Conservation (phyloP, 129 eudicot species). For the Mikania micrantha region DNA sequence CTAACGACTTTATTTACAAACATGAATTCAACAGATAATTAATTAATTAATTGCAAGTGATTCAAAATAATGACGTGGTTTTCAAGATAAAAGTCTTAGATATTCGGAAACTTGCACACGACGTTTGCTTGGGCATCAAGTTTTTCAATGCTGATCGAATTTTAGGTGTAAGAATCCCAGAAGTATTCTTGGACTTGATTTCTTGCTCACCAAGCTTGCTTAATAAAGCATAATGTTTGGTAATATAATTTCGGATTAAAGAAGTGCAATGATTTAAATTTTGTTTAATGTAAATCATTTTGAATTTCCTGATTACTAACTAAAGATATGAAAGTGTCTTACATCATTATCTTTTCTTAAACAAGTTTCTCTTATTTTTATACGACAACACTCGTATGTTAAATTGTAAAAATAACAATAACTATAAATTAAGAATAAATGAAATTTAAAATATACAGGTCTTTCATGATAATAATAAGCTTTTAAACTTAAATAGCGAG, state of each 20-base stretch:
- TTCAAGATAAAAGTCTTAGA: background rate
- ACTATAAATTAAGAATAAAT: too few relatives aligned
- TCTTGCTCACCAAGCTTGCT: constrained; percentile 12
- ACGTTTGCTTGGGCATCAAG: constrained; percentile 22
- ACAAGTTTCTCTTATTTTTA: too few relatives aligned
- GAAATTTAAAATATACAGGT: too few relatives aligned
- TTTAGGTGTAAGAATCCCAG: too few relatives aligned
- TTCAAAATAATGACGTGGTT: background rate
- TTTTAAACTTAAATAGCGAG: too few relatives aligned
- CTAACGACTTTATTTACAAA: background rate
- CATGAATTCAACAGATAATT: background rate
- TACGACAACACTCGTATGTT: too few relatives aligned
- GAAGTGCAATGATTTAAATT: background rate
- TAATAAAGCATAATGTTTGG: background rate
- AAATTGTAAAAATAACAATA: too few relatives aligned
- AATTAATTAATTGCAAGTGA: background rate
- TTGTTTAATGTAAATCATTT: too few relatives aligned
- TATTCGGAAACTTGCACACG: constrained; percentile 6
- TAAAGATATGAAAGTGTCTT: background rate
- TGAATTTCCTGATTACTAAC: too few relatives aligned
- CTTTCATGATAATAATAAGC: too few relatives aligned
- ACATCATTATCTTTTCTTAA: too few relatives aligned
- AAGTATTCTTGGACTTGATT: background rate
- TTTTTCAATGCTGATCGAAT: background rate
- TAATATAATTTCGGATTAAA: background rate